Base-by-base conservation (phyloP, 345 rosid genomes). In the Euclidium syriacum region DNA sequence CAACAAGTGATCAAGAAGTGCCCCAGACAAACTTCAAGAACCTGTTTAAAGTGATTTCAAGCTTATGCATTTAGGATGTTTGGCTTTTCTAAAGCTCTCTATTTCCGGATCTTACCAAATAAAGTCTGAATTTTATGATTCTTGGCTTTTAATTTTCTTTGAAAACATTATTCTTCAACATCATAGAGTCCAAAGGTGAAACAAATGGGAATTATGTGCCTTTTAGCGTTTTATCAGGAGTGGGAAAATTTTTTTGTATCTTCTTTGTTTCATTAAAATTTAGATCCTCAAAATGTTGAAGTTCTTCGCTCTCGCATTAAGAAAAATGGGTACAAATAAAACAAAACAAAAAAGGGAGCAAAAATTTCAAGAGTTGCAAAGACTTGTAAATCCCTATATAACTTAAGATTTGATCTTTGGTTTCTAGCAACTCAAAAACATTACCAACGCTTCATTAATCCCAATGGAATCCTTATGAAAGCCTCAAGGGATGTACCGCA, bases 401-500 rank as follows among this genome's bases (percentile, higher is more conserved):
- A 53, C 51, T 62, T 53, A 7, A 46, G 64, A 46, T 30, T 24
- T 16, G 0, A 55, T 40, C 34, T 19, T 40, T 58, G 19, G 50
- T 57, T 23, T 57, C 12, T 49, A 29, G 46, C 67, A 51, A 18
- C 39, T 12, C 66, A 68, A 59, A 59, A 59, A 6, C 51, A 6
- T 35, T 16, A 61, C 32, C 68, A 53, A 46, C 46, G 6, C 47
- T 18, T 51, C 30, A 27, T 44, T 27, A 16, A 53, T 54, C 35
- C 12, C 60, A 35, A 27, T 29, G 27, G 18, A 46, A 46, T 17
- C 30, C 58, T 73, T 77, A 84, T 10, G 81, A 72, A 64, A 80
- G 80, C 70, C 78, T 80, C 26, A 95, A 63, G 29, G 76, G 76
- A 43, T 85, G 99, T 54, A 95, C 51, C n/a, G 81, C 79, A 9